Percentiles rank a stretch among this genome's conserved stretches.
Evolutionary conservation across 768 basidiomycete genomes (phyloP).

Genomic region (Hericium erinaceus): DNA sequence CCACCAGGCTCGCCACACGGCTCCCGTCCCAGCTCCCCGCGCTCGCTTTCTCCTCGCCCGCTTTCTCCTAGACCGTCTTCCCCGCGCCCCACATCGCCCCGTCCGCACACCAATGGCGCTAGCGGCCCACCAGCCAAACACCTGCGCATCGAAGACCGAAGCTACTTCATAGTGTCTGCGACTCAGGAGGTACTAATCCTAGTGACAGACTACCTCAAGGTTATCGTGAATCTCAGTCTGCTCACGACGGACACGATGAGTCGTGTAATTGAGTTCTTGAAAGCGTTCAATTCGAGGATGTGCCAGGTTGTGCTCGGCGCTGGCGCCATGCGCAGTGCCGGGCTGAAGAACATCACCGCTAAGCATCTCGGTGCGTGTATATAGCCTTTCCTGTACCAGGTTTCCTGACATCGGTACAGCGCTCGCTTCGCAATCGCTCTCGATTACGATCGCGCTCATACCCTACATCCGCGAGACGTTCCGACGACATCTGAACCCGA

Average conservation of each 20-base stretch:
- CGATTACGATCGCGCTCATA: constrained; percentile 87
- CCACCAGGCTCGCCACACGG: constrained; percentile 20
- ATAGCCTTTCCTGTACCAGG: not conserved
- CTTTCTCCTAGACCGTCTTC: constrained; percentile 7
- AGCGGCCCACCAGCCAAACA: constrained; percentile 36
- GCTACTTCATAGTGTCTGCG: constrained; percentile 80
- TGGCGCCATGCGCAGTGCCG: constrained; percentile 97
- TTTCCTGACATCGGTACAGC: constrained; percentile 35
- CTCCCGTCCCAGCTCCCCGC: constrained; percentile 14
- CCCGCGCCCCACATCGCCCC: constrained; percentile 6
- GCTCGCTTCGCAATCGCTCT: constrained; percentile 91
- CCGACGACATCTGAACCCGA: constrained; percentile 84
- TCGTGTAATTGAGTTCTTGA: constrained; percentile 89
- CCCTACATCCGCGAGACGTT: constrained; percentile 95
- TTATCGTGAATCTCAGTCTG: constrained; percentile 81
- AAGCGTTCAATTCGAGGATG: constrained; percentile 95
- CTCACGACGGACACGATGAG: constrained; percentile 95
- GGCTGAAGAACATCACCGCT: constrained; percentile 95
- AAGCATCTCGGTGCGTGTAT: constrained; percentile 76
- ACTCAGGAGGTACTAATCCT: constrained; percentile 68
- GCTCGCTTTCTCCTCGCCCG: constrained; percentile 2
- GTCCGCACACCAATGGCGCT: constrained; percentile 12
- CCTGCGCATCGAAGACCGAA: constrained; percentile 71
- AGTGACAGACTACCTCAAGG: constrained; percentile 76
- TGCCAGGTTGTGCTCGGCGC: constrained; percentile 98